Base-by-base conservation (phyloP, 2,329 filamentous ascomycete species). In the Cordyceps tenuipes region DNA sequence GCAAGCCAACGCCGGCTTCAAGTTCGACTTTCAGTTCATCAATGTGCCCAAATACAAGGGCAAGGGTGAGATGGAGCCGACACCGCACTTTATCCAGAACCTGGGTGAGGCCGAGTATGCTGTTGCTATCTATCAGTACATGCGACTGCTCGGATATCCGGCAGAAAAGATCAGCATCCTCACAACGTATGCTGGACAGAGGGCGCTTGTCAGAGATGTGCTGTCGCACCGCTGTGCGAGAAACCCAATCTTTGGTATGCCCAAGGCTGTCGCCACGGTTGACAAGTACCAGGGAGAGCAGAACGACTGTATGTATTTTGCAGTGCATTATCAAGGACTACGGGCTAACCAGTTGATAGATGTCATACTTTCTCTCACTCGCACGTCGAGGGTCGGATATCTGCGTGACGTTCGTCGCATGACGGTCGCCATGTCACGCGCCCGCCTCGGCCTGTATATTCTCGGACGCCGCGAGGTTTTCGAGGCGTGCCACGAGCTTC, bases 251-350 rank as follows among this genome's bases (percentile, higher is more conserved):
- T 99, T 99, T 74, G 92, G 93, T 9, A 77, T 96, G 72, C 94
- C 94, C 19, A 89, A 87, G 73, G 87, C 89, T 57, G 90, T 99
- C 31, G 92, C 90, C 3, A 99, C 95, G 5, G 93, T 99, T 64
- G 94, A 99, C 77, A 97, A 96, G 73, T 99, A 97, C 69, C 94
- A 99, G 77, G 95, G 94, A 71, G 94, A 99, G 78, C 94, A 99
- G 75, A 99, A 99, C 74, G 94, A 99, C 70, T 97, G 90, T 94
- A 81, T 81, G 89, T 84, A 60, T 44, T 39, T 6, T 13, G 23
- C 6, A 13, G 26, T 52, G 26, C 23, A 26, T 50, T 31, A 36
- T n/a, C 59, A 2, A 31, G 19, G 43, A 13, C 60, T 15, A 6
- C 34, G 17, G 21, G 60, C 68, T 72, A 62, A 71, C 61, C 8